Evolutionary conservation across 768 basidiomycete species (phyloP), one percentile per base, ranked within the genome.

Genomic region (Trametes gibbosa): DNA sequence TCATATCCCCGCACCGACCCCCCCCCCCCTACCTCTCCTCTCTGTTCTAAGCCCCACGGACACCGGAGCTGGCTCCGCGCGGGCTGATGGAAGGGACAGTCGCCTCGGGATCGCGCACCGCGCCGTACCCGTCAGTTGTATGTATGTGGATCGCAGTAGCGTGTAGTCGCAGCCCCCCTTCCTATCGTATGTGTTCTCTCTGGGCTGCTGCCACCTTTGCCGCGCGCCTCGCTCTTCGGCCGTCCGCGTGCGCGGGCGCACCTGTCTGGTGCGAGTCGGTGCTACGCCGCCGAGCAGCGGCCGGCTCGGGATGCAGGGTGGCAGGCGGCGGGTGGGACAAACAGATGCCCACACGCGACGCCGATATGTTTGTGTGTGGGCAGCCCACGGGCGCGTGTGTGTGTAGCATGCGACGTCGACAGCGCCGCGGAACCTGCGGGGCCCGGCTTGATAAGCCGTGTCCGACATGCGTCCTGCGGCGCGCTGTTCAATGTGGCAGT

Each of bases 31-130:
- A 10, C 29, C 5, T 32, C 10, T 32, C 29, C 5, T 32, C 10
- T 32, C 10, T 32, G 29, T 32, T 4, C 29, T 10, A 32, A 10
- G 29, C 29, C 5, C 29, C 29, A 32, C 29, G 29, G 29, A 32
- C 29, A 32, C 10, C 45, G 58, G 58, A 59, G 51, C 58, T 40
- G 58, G 58, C 58, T 54, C 47, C 58, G 52, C 58, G 45, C 59
- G 23, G 41, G 52, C 40, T 19, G 37, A 60, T 10, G 42, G n/a
- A n/a, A 17, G 23, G 46, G 59, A 59, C 52, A 41, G 47, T 47
- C 39, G 12, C 24, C 37, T 43, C 42, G 52, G 52, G 27, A 21
- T 16, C 16, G 16, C 14, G 12, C 42, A 21, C 13, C 42, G n/a
- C 21, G n/a, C n/a, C 42, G n/a, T 41, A 19, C 9, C 19, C n/a